These are phyloP conservation scores for Gloeophyllum trabeum DNA, from an alignment of 768 basidiomycete genomes.

Conservation along the genomic window DNA sequence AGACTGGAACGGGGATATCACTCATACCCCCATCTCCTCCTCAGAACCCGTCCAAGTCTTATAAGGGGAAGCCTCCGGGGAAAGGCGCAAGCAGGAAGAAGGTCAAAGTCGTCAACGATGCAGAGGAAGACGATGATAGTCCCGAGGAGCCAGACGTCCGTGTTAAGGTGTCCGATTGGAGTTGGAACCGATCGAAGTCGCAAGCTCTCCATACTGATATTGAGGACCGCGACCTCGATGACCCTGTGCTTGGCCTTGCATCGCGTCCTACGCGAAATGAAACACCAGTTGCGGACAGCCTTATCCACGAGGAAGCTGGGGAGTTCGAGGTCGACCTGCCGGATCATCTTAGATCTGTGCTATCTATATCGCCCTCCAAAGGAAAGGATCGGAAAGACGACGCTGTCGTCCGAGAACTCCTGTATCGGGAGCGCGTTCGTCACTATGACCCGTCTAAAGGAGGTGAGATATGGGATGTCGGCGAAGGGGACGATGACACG, in stretches of 20 bases:
- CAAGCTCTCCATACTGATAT: no score
- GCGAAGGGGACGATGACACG: conserved; percentile 38
- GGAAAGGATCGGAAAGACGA: conserved; percentile 35
- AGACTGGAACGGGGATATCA: background rate
- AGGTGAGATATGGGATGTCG: conserved; percentile 68
- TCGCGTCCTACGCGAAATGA: no score
- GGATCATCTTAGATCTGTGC: conserved; percentile 50
- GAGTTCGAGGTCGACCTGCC: conserved; percentile 49
- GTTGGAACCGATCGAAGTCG: conserved; percentile 6
- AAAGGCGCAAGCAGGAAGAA: conserved; percentile 42
- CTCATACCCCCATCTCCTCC: conserved; percentile 67
- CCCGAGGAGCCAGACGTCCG: conserved; percentile 15
- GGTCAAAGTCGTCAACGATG: conserved; percentile 25
- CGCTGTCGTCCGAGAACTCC: conserved; percentile 42
- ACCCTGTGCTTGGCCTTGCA: background rate
- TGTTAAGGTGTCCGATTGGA: conserved; percentile 18
- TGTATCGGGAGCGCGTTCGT: conserved; percentile 43
- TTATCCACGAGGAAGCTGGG: conserved; percentile 20
- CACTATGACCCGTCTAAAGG: conserved; percentile 56
- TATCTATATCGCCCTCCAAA: conserved; percentile 45
- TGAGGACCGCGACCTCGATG: background rate
- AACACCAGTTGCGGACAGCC: background rate
- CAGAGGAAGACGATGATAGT: conserved; percentile 16
- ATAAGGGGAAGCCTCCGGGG: conserved; percentile 11
- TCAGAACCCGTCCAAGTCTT: conserved; percentile 18